These are phyloP conservation scores for Sextonia rubra DNA, from an alignment of 164 flowering plant genomes.

Conservation along the genomic window DNA sequence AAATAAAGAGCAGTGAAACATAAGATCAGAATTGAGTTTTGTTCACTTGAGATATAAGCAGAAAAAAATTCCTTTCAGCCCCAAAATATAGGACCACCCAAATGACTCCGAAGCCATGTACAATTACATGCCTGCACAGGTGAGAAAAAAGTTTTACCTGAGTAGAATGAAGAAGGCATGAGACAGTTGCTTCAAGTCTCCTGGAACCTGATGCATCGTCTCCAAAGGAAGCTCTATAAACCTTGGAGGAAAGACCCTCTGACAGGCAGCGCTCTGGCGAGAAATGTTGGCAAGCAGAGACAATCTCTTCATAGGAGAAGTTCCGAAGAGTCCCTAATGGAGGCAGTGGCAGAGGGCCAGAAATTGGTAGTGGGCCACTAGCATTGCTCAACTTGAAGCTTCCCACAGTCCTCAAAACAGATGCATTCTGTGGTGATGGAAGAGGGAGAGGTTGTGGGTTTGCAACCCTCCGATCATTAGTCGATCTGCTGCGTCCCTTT, in stretches of 20 bases:
- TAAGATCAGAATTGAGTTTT: background rate
- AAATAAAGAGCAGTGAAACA: no score
- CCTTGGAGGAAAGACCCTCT: slow-evolving; percentile 68
- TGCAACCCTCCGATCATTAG: slow-evolving; percentile 42
- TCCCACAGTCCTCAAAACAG: slow-evolving; percentile 39
- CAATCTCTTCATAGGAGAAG: slow-evolving; percentile 69
- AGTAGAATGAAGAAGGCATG: slow-evolving; percentile 60
- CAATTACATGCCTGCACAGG: background rate
- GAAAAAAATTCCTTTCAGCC: background rate
- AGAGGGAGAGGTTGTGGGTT: slow-evolving; percentile 92
- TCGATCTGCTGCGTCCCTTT: slow-evolving; percentile 30
- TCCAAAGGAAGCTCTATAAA: slow-evolving; percentile 77
- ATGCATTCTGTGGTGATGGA: slow-evolving; percentile 58
- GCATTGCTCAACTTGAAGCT: slow-evolving; percentile 61
- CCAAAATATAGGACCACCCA: background rate
- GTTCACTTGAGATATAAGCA: background rate
- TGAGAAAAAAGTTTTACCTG: slow-evolving; percentile 25
- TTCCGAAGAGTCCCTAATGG: slow-evolving; percentile 54
- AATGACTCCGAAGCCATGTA: background rate
- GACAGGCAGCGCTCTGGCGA: slow-evolving; percentile 78
- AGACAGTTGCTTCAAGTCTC: slow-evolving; percentile 82
- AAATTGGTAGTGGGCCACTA: slow-evolving; percentile 55
- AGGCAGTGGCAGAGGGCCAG: slow-evolving; percentile 90
- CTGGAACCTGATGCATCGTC: slow-evolving; percentile 59
- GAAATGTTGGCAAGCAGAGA: slow-evolving; percentile 69